Conservation (phyloP, 768 basidiomycete species). For the Amanita rubescens region DNA sequence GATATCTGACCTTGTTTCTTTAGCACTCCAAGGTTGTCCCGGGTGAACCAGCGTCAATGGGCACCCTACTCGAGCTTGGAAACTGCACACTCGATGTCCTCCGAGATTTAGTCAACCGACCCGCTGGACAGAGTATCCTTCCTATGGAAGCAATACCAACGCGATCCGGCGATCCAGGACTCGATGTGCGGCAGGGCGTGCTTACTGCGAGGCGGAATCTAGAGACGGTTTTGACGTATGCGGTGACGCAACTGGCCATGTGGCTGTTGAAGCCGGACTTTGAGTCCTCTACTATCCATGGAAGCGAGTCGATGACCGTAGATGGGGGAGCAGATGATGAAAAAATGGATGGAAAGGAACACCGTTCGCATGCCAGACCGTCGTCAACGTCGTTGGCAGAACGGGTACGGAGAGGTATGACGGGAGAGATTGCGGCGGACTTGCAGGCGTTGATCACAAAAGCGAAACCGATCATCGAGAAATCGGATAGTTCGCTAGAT, state of each 20-base stretch:
- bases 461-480: conserved; percentile 54
- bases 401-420: conserved; percentile 66
- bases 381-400: conserved; percentile 55
- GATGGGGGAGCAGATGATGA: conserved; percentile 17
- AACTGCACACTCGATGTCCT: conserved; percentile 72
- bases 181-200: conserved; percentile 54
- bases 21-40: conserved; percentile 84
- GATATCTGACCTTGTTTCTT: neutral
- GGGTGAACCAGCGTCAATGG: conserved; percentile 76
- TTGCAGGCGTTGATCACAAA: conserved; percentile 58
- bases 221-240: conserved; percentile 63
- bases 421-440: conserved; percentile 72
- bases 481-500: conserved; percentile 43
- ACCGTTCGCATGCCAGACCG: conserved; percentile 36
- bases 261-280: conserved; percentile 72
- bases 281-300: conserved; percentile 39
- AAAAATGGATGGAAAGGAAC: conserved; percentile 19
- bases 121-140: conserved; percentile 40
- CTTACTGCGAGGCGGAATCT: conserved; percentile 52
- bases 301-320: conserved; percentile 26
- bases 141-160: conserved; percentile 27
- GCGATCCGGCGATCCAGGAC: conserved; percentile 22
- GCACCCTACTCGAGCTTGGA: conserved; percentile 81
- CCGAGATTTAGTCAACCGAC: conserved; percentile 55
- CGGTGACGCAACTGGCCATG: conserved; percentile 70